Percentiles rank a stretch among this genome's conserved stretches.
Evolutionary conservation across 345 rosid genomes (phyloP).

Genomic region (Eucalyptus shirleyi): DNA sequence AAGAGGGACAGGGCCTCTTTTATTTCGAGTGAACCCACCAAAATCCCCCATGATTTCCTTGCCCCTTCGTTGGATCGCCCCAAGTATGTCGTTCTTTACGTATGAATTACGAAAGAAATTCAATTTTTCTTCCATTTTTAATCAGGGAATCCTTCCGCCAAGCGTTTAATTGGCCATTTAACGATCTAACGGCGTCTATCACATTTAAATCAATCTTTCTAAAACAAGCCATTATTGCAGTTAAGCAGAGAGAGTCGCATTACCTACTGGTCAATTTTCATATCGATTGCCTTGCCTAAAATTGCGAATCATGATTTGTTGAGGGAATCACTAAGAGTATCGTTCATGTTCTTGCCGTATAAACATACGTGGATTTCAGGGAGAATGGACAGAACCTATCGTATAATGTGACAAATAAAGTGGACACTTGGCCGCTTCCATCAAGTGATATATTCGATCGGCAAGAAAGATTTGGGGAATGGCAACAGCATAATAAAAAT

Average conservation of each 20-base stretch:
- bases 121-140: not conserved
- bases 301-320: not conserved
- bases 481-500: not conserved
- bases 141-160: not conserved
- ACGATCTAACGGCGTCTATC: not conserved
- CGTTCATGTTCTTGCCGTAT: not conserved
- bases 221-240: not conserved
- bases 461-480: not conserved
- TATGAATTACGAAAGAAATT: not conserved
- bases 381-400: not conserved
- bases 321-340: not conserved
- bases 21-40: not conserved
- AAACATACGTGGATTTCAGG: not conserved
- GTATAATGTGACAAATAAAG: not conserved
- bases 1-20: not conserved
- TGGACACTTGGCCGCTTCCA: not conserved
- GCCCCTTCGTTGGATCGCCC: not conserved
- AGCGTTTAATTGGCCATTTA: not conserved
- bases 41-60: not conserved
- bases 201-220: not conserved
- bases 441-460: not conserved
- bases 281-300: not conserved
- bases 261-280: not conserved
- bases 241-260: not conserved
- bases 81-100: not conserved